Evolutionary conservation across 768 basidiomycete species (phyloP).

Genomic region (Cyclocybe aegerita): DNA sequence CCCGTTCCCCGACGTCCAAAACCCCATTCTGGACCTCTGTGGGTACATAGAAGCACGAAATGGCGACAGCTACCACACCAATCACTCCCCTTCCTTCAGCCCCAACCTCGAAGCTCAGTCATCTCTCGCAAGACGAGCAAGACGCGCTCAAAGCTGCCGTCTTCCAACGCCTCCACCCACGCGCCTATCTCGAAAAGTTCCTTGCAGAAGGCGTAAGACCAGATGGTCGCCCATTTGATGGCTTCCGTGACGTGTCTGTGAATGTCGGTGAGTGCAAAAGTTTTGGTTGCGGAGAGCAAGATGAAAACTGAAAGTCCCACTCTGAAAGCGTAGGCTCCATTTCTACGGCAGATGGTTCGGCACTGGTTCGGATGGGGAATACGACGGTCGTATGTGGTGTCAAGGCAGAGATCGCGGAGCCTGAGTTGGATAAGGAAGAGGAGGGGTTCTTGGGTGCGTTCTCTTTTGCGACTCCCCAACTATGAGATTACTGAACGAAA

Average conservation of each 20-base stretch:
- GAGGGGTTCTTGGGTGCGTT: conserved; percentile 81
- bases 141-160: conserved; percentile 50
- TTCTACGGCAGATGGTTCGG: conserved; percentile 90
- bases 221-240: conserved; percentile 71
- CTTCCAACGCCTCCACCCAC: conserved; percentile 89
- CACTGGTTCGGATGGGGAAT: conserved; percentile 85
- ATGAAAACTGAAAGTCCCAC: background rate
- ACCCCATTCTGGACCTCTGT: too few relatives aligned
- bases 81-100: background rate
- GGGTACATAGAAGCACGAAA: too few relatives aligned
- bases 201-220: conserved; percentile 76
- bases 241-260: conserved; percentile 74
- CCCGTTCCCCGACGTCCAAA: too few relatives aligned
- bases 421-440: conserved; percentile 71
- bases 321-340: conserved; percentile 68
- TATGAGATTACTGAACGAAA: background rate
- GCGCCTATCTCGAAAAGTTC: conserved; percentile 85
- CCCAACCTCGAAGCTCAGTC: conserved; percentile 10
- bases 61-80: too few relatives aligned
- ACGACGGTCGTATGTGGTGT: conserved; percentile 97
- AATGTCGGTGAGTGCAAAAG: conserved; percentile 65
- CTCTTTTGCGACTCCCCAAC: background rate
- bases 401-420: conserved; percentile 93
- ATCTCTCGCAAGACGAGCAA: conserved; percentile 26
- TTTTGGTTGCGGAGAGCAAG: conserved; percentile 3